phyloP scores from a whole-genome alignment of 2,329 filamentous ascomycete species.

The Nothopassalora personata region DNA sequence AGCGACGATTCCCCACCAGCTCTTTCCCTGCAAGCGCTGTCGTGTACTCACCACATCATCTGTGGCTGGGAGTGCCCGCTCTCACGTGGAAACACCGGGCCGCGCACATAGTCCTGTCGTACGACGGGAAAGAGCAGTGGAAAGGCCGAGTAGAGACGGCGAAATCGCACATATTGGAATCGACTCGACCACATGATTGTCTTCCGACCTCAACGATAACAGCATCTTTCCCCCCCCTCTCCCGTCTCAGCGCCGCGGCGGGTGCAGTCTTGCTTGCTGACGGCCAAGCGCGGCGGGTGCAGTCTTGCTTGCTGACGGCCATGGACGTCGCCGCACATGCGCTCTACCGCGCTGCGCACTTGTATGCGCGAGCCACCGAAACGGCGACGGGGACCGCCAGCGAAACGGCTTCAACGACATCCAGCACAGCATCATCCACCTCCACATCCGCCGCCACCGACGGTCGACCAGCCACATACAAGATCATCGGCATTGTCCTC shows the following conservation, averaged over 20 bases:
- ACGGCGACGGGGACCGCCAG: constrained; percentile 20
- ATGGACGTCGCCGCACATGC: constrained; percentile 42
- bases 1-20: background rate
- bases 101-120: background rate
- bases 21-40: background rate
- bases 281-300: too few relatives aligned
- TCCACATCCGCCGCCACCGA: constrained; percentile 15
- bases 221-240: constrained; percentile 1
- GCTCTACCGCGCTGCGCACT: constrained; percentile 37
- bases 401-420: constrained; percentile 15
- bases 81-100: background rate
- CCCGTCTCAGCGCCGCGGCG: constrained; percentile 2
- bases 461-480: constrained; percentile 60
- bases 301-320: too few relatives aligned
- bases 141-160: background rate
- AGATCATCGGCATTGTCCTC: constrained; percentile 77
- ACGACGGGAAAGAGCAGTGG: constrained; percentile 1
- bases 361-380: constrained; percentile 43
- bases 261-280: too few relatives aligned
- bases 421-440: constrained; percentile 21
- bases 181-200: background rate
- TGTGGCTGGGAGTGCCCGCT: too few relatives aligned
- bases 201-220: background rate
- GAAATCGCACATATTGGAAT: background rate
- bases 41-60: too few relatives aligned